Evolutionary conservation across 192 early-diverging fungal genomes (phyloP).

Genomic region (Rhizophlyctis rosea): DNA sequence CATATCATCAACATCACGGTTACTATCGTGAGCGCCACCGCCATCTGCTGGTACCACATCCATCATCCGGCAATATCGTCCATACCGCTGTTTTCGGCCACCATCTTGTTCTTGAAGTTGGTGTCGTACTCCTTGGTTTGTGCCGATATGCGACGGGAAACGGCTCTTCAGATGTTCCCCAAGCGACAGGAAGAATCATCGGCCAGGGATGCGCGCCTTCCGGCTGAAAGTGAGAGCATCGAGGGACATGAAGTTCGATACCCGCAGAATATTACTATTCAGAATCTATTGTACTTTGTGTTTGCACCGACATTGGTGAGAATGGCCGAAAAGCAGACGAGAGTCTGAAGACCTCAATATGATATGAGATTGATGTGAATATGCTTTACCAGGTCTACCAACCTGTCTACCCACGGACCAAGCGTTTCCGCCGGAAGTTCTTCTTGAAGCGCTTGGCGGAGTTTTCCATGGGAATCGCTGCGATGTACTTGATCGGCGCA

Average conservation of each 20-base stretch:
- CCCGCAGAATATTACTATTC: slow-evolving; percentile 67
- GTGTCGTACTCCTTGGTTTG: slow-evolving; percentile 76
- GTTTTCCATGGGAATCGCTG: slow-evolving; percentile 57
- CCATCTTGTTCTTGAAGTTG: slow-evolving; percentile 78
- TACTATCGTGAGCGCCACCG: slow-evolving; percentile 15
- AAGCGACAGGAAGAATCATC: slow-evolving; percentile 1
- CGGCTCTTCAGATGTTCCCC: background rate
- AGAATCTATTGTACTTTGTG: slow-evolving; percentile 71
- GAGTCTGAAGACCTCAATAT: background rate
- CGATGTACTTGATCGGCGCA: slow-evolving; percentile 70
- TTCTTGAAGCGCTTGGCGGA: slow-evolving; percentile 79
- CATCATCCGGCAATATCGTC: slow-evolving; percentile 21
- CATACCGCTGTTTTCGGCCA: slow-evolving; percentile 33
- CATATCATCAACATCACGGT: slow-evolving; percentile 15
- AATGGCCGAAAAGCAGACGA: background rate
- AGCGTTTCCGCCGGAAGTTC: slow-evolving; percentile 63
- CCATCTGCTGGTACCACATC: slow-evolving; percentile 27
- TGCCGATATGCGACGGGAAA: slow-evolving; percentile 61
- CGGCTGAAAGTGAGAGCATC: background rate
- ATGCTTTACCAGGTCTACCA: slow-evolving; percentile 64
- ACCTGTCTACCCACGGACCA: slow-evolving; percentile 72
- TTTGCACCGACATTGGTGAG: slow-evolving; percentile 70
- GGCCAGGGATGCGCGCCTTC: background rate
- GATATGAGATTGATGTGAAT: background rate
- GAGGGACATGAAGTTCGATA: slow-evolving; percentile 34